A percentile compares a stretch with the other conserved stretches of the same genome.
These are phyloP conservation scores for Alloteropsis semialata DNA, from an alignment of 176 grass and related monocot genomes.

Conservation along the genomic window DNA sequence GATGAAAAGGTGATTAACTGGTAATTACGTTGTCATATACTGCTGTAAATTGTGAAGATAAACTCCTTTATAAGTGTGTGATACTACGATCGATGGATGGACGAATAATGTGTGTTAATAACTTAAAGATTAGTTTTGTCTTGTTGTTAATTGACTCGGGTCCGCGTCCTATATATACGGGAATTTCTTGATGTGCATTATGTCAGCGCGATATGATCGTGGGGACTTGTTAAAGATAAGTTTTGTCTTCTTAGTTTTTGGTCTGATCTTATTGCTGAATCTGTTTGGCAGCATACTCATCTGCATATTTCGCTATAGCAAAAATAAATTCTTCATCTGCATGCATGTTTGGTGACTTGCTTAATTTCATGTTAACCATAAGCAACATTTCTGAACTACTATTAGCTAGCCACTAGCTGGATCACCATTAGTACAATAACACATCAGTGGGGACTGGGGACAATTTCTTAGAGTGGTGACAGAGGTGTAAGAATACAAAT, in stretches of 20 bases:
- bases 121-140: conserved; percentile 9
- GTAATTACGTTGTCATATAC: conserved; percentile 42
- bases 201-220: not conserved
- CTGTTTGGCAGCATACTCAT: not conserved
- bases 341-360: not conserved
- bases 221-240: not conserved
- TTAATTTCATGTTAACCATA: not conserved
- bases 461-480: too few species aligned
- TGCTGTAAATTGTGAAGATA: conserved; percentile 58
- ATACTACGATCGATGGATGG: not conserved
- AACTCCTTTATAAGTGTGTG: not conserved
- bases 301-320: not conserved
- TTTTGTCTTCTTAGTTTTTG: not conserved
- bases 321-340: not conserved
- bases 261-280: too few species aligned
- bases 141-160: not conserved
- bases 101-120: not conserved
- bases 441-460: too few species aligned
- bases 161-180: not conserved
- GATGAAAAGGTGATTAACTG: conserved; percentile 17
- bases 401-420: not conserved
- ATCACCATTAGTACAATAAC: too few species aligned
- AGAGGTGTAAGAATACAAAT: too few species aligned
- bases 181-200: not conserved
- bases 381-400: not conserved